phyloP scores from a whole-genome alignment of 441 rosid species.

The Erysimum pusillum region DNA sequence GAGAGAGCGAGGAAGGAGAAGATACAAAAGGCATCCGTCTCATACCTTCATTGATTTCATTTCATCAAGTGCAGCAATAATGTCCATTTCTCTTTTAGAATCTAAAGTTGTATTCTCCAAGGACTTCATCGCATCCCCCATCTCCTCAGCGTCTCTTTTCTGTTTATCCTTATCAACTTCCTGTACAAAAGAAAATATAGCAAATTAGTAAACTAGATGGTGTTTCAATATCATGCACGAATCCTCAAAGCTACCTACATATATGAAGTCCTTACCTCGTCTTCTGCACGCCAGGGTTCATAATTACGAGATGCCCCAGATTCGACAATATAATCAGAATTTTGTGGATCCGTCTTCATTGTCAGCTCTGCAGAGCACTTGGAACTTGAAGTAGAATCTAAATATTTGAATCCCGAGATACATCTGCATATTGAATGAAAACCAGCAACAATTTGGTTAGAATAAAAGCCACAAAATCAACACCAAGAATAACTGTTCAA shows the following conservation, averaged over 20 bases:
- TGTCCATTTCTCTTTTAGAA: constrained; percentile 94
- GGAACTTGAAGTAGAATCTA: constrained; percentile 79
- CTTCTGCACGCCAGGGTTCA: constrained; percentile 93
- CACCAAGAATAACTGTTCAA: constrained; percentile 12
- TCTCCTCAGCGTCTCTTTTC: constrained; percentile 81
- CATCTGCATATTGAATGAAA: constrained; percentile 55
- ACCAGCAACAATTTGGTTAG: constrained; percentile 11
- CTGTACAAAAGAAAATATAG: constrained; percentile 41
- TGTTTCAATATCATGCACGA: not conserved
- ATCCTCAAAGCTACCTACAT: constrained; percentile 19
- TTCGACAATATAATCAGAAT: constrained; percentile 83
- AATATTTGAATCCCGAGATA: constrained; percentile 86
- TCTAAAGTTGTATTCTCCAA: constrained; percentile 85
- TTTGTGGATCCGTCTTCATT: constrained; percentile 85
- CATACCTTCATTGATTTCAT: constrained; percentile 91
- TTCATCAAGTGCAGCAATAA: constrained; percentile 88
- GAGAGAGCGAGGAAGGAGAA: not conserved
- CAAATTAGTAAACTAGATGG: constrained; percentile 21
- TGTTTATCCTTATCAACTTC: constrained; percentile 59
- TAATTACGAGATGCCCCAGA: constrained; percentile 84
- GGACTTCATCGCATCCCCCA: constrained; percentile 95
- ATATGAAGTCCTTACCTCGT: constrained; percentile 60
- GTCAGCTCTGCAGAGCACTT: constrained; percentile 85
- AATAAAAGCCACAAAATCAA: not conserved
- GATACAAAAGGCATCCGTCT: not conserved